A percentile compares a stretch with the other conserved stretches of the same genome.
Evolutionary conservation across 1,139 yeast genomes (phyloP).

Genomic region (Hansenula lynferdii): DNA sequence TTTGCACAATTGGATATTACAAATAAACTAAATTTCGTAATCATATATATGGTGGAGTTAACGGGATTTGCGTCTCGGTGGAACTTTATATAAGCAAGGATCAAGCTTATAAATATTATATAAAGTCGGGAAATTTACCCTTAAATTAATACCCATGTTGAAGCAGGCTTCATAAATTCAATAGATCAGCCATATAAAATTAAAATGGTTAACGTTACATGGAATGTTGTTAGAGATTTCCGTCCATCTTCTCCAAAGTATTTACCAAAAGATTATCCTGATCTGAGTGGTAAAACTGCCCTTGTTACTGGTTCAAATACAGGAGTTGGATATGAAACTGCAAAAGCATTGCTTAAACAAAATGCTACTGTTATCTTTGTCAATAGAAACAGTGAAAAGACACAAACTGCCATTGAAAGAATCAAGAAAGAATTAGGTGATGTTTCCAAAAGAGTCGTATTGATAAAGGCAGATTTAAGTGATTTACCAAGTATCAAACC

Average conservation of each 20-base stretch:
- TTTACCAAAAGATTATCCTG: slow-evolving; percentile 37
- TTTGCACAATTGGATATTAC: too few relatives aligned
- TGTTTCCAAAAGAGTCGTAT: slow-evolving; percentile 20
- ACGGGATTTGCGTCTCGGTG: too few relatives aligned
- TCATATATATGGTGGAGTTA: too few relatives aligned
- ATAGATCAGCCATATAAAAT: too few relatives aligned
- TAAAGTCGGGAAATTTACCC: too few relatives aligned
- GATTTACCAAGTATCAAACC: slow-evolving; percentile 45
- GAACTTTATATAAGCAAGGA: too few relatives aligned
- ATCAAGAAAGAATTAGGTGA: slow-evolving; percentile 23
- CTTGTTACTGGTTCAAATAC: slow-evolving; percentile 41
- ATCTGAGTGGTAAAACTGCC: slow-evolving; percentile 35
- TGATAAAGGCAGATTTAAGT: slow-evolving; percentile 35
- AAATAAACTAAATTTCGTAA: too few relatives aligned
- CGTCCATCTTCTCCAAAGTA: slow-evolving; percentile 25
- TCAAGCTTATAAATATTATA: too few relatives aligned
- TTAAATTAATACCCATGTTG: too few relatives aligned
- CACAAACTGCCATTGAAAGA: slow-evolving; percentile 29
- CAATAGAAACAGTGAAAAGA: slow-evolving; percentile 33
- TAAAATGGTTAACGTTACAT: background rate
- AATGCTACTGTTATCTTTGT: slow-evolving; percentile 40
- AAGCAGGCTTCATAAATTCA: too few relatives aligned
- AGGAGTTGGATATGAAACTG: slow-evolving; percentile 41
- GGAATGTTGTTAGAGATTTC: background rate
- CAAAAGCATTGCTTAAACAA: slow-evolving; percentile 34